These are phyloP conservation scores for Termitomyces sp. DNA, from an alignment of 768 basidiomycete genomes.

Conservation along the genomic window DNA sequence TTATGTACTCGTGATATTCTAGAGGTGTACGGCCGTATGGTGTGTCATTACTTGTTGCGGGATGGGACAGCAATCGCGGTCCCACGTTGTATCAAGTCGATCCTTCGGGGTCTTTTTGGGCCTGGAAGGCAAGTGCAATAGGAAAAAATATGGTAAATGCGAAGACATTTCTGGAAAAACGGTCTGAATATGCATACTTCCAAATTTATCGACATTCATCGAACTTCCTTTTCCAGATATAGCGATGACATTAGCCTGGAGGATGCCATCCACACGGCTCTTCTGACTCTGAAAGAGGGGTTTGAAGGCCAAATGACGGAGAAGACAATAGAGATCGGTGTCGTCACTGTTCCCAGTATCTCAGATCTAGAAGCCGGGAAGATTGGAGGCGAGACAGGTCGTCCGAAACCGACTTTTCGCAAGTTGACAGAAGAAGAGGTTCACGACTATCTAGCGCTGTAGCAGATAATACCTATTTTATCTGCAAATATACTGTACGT, in stretches of 20 bases:
- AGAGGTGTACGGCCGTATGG: constrained; percentile 99
- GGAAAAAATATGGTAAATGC: constrained; percentile 99
- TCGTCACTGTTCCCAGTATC: constrained; percentile 83
- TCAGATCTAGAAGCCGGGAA: constrained; percentile 66
- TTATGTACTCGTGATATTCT: constrained; percentile 22
- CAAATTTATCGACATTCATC: constrained; percentile 13
- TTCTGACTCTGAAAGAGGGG: constrained; percentile 96
- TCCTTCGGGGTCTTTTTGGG: constrained; percentile 99
- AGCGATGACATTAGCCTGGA: constrained; percentile 99
- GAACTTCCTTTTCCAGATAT: constrained; percentile 51
- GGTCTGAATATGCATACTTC: constrained; percentile 32
- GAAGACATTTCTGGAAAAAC: constrained; percentile 98
- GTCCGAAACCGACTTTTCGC: constrained; percentile 85
- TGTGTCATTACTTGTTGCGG: constrained; percentile 93
- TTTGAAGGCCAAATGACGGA: constrained; percentile 99
- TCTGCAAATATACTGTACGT: constrained; percentile 20
- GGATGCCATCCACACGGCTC: constrained; percentile 97
- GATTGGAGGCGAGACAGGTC: constrained; percentile 59
- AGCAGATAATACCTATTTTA: constrained; percentile 17
- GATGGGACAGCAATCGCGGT: constrained; percentile 93
- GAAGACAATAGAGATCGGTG: constrained; percentile 98
- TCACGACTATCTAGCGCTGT: constrained; percentile 88
- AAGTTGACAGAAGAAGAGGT: constrained; percentile 97
- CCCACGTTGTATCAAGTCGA: constrained; percentile 98
- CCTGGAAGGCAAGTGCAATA: constrained; percentile 99